Conservation (phyloP, 441 rosid genomes). For the Croton laevigatus region DNA sequence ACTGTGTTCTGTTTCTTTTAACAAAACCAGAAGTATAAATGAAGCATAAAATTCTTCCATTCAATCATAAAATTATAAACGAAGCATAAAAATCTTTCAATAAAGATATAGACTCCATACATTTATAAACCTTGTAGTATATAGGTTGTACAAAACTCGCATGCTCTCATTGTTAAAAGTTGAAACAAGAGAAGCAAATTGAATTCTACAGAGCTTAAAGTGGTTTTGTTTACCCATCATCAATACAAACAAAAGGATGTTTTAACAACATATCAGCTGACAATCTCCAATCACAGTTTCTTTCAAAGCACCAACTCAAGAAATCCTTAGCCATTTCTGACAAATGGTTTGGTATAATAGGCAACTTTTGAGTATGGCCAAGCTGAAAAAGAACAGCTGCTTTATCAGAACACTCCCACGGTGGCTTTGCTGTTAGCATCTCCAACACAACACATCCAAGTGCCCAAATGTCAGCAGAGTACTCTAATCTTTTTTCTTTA, state of each 20-base stretch:
- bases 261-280: not conserved
- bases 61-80: no score
- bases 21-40: no score
- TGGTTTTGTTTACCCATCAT: not conserved
- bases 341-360: not conserved
- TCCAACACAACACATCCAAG: conserved; percentile 10
- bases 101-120: no score
- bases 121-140: no score
- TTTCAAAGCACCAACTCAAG: not conserved
- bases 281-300: not conserved
- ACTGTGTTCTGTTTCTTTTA: no score
- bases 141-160: no score
- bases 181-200: no score
- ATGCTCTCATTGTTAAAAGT: no score
- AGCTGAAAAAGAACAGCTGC: not conserved
- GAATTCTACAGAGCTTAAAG: no score
- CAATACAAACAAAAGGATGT: not conserved
- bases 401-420: not conserved
- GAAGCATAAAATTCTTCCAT: no score
- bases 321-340: conserved; percentile 11
- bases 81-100: no score
- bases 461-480: conserved; percentile 8
- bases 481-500: not conserved
- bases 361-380: not conserved
- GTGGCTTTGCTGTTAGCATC: conserved; percentile 12